Conservation (phyloP, 2,329 filamentous ascomycete genomes). For the Arthrobotrys sinensis region DNA sequence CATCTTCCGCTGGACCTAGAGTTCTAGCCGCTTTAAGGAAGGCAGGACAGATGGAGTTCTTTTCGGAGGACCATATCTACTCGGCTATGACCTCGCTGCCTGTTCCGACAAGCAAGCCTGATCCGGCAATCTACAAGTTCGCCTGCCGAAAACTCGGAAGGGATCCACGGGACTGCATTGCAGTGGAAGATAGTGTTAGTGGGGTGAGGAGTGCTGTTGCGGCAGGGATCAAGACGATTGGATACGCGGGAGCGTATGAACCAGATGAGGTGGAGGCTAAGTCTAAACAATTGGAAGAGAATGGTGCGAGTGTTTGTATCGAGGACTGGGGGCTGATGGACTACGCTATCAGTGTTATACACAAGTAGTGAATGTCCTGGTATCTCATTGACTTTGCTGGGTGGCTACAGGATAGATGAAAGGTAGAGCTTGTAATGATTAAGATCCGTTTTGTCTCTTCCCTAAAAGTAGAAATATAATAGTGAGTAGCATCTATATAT, state of each 20-base stretch:
- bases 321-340: slow-evolving; percentile 74
- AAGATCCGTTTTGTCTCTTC: no score
- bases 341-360: slow-evolving; percentile 46
- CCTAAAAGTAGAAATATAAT: no score
- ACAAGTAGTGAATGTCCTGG: background rate
- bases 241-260: slow-evolving; percentile 85
- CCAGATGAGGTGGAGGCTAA: slow-evolving; percentile 75
- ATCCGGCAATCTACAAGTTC: slow-evolving; percentile 88
- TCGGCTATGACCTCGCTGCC: slow-evolving; percentile 84
- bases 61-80: slow-evolving; percentile 81
- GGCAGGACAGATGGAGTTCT: slow-evolving; percentile 84
- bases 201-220: slow-evolving; percentile 83
- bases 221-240: slow-evolving; percentile 84
- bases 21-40: slow-evolving; percentile 84
- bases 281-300: slow-evolving; percentile 74
- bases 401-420: no score
- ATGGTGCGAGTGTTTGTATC: slow-evolving; percentile 77
- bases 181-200: slow-evolving; percentile 90
- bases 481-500: slow-evolving; percentile 11
- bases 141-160: slow-evolving; percentile 82
- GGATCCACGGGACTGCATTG: slow-evolving; percentile 79
- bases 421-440: no score
- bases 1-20: slow-evolving; percentile 82
- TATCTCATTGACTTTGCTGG: background rate
- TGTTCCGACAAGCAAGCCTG: slow-evolving; percentile 88